Conservation (phyloP, 2,329 filamentous ascomycete genomes). For the Colletotrichum musae region DNA sequence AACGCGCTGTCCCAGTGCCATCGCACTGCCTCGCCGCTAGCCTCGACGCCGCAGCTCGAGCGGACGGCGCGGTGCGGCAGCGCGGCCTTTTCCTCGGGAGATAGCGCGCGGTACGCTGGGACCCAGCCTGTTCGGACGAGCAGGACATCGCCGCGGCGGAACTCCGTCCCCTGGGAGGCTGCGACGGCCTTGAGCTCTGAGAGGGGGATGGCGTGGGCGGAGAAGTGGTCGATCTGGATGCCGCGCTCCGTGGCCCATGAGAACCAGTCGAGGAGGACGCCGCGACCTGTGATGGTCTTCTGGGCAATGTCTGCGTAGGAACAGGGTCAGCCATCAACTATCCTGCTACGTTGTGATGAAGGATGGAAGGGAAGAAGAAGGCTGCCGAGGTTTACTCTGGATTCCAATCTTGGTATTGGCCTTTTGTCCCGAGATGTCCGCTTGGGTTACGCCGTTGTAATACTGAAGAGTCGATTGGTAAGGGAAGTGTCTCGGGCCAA, state of each 20-base stretch:
- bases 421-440: conserved; percentile 17
- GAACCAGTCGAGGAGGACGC: conserved; percentile 11
- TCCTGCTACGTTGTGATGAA: neutral
- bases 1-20: conserved; percentile 65
- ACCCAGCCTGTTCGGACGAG: conserved; percentile 69
- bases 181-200: conserved; percentile 14
- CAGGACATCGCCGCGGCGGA: conserved; percentile 14
- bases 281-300: conserved; percentile 15
- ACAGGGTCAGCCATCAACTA: neutral
- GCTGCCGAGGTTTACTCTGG: conserved; percentile 10
- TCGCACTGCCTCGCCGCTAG: conserved; percentile 52
- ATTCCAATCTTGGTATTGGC: conserved; percentile 16
- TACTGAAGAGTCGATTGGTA: conserved; percentile 35
- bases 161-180: neutral
- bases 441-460: conserved; percentile 37
- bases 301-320: neutral
- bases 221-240: conserved; percentile 14
- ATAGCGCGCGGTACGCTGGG: conserved; percentile 56
- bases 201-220: conserved; percentile 12
- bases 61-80: conserved; percentile 1
- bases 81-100: conserved; percentile 49
- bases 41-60: conserved; percentile 53
- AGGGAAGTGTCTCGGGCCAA: conserved; percentile 34
- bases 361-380: neutral
- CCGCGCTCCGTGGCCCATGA: conserved; percentile 3